Evolutionary conservation across 148 eudicot genomes (phyloP).

Genomic region (Cornus kousa): DNA sequence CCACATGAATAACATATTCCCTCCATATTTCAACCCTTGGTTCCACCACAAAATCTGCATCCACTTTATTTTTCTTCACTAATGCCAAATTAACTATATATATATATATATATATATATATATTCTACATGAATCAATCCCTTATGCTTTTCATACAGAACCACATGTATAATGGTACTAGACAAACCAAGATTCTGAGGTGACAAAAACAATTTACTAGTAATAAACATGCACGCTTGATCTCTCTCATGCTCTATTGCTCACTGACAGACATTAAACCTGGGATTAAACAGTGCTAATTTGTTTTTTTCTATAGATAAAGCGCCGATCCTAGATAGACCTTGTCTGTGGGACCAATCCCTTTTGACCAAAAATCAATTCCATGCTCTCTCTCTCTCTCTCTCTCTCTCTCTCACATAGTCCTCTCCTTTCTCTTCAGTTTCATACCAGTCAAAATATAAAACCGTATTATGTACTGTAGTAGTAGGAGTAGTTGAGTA

Average conservation of each 20-base stretch:
- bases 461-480: not conserved
- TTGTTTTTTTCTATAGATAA: conserved; percentile 9
- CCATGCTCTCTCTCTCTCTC: not conserved
- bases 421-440: not conserved
- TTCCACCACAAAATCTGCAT: not conserved
- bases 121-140: too few relatives aligned
- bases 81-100: not conserved
- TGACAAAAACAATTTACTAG: too few relatives aligned
- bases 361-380: conserved; percentile 26
- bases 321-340: conserved; percentile 14
- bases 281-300: conserved; percentile 14
- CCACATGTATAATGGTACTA: too few relatives aligned
- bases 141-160: too few relatives aligned
- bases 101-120: too few relatives aligned
- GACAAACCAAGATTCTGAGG: too few relatives aligned
- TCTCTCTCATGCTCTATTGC: not conserved
- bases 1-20: not conserved
- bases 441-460: not conserved
- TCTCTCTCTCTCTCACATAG: not conserved
- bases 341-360: conserved; percentile 25
- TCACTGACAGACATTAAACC: conserved; percentile 13
- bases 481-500: not conserved
- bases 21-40: conserved; percentile 8
- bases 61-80: not conserved
- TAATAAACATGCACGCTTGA: too few relatives aligned